phyloP scores from a whole-genome alignment of 495 filamentous ascomycete genomes.

The Penicillium cinerascens region DNA sequence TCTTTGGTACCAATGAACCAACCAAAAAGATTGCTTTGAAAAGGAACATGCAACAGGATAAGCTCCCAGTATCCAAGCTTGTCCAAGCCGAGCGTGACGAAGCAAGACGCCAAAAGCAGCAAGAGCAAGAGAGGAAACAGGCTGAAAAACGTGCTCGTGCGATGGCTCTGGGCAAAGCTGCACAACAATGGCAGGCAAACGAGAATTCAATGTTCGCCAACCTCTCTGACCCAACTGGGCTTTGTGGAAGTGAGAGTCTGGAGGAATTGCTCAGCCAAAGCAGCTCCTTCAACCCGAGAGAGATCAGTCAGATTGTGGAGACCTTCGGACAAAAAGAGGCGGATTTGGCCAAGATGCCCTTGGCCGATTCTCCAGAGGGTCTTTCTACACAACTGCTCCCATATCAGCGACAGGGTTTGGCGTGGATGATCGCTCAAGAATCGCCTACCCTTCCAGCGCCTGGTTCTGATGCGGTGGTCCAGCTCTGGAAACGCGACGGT shows the following conservation, averaged over 20 bases:
- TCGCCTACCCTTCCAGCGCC: conserved; percentile 58
- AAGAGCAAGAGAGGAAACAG: conserved; percentile 45
- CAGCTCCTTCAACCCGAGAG: conserved; percentile 65
- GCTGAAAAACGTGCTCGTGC: conserved; percentile 47
- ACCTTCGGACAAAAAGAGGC: conserved; percentile 66
- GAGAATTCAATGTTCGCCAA: conserved; percentile 31
- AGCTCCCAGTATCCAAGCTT: conserved; percentile 48
- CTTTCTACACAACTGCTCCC: conserved; percentile 67
- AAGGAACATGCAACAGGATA: conserved; percentile 58
- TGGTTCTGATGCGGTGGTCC: conserved; percentile 64
- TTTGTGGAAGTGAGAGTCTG: conserved; percentile 37
- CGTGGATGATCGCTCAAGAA: conserved; percentile 80
- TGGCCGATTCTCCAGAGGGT: conserved; percentile 60
- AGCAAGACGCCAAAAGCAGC: conserved; percentile 25
- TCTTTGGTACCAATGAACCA: conserved; percentile 64
- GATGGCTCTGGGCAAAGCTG: conserved; percentile 37
- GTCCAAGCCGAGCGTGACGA: conserved; percentile 34
- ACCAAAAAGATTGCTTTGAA: conserved; percentile 49
- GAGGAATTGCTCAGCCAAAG: conserved; percentile 65
- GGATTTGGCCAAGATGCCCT: conserved; percentile 68
- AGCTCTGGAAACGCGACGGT: conserved; percentile 68
- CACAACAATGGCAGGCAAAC: conserved; percentile 28
- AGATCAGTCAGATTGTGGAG: conserved; percentile 64
- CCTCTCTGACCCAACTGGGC: conserved; percentile 25
- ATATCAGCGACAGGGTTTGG: conserved; percentile 80